Evolutionary conservation across 345 rosid species (phyloP).

Genomic region (Dipteronia dyeriana): DNA sequence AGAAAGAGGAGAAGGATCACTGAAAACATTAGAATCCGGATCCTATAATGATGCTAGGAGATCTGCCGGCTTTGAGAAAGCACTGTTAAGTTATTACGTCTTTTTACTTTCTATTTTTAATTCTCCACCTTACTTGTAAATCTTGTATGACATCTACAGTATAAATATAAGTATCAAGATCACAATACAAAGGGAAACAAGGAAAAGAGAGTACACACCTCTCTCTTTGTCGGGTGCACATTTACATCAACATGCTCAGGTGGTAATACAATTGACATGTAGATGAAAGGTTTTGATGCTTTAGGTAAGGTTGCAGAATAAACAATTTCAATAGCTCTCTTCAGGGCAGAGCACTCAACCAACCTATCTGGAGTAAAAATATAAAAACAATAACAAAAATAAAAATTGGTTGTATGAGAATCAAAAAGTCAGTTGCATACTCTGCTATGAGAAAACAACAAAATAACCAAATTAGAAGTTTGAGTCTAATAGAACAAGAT

Average conservation of each 20-base stretch:
- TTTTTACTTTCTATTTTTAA: background rate
- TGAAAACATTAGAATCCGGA: background rate
- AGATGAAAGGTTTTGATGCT: slow-evolving; percentile 91
- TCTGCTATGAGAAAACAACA: background rate
- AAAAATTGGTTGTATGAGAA: background rate
- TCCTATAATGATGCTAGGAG: background rate
- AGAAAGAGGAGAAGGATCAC: background rate
- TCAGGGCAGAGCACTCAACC: slow-evolving; percentile 90
- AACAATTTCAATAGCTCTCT: slow-evolving; percentile 90
- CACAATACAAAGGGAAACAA: background rate
- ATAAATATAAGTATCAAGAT: slow-evolving; percentile 3
- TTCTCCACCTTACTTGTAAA: background rate
- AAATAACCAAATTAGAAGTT: background rate
- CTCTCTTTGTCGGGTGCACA: slow-evolving; percentile 95
- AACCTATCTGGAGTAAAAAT: slow-evolving; percentile 64
- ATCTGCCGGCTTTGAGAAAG: background rate
- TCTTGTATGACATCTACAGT: background rate
- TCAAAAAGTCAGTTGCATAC: background rate
- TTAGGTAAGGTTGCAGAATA: slow-evolving; percentile 93
- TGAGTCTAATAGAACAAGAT: background rate
- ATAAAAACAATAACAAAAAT: background rate
- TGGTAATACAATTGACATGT: slow-evolving; percentile 87
- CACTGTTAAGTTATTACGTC: background rate
- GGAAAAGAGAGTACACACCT: slow-evolving; percentile 44
- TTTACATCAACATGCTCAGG: slow-evolving; percentile 92